Base-by-base conservation (phyloP, 768 basidiomycete species). In the Macrolepiota dolichaula region DNA sequence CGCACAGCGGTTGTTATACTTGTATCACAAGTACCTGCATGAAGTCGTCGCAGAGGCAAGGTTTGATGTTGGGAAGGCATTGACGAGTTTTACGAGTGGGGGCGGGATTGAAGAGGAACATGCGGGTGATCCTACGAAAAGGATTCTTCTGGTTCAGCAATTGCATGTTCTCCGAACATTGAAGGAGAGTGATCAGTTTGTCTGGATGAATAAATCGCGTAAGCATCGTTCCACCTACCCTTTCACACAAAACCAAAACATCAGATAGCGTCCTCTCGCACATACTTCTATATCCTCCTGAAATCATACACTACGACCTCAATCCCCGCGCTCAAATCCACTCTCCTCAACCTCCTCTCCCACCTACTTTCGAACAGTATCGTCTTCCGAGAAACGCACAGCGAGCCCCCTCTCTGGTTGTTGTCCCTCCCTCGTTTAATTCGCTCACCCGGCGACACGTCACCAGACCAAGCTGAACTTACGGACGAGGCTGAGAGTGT, bases 21-120 rank as follows among this genome's bases (percentile, higher is more conserved):
- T 96, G 53, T 98, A 97, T 70, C 92, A 96, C 66, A 79, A 79
- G 24, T 87, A 85, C 62, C 72, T 96, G 29, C 92, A 94, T 0
- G 76, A 81, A 0, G 73, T 93, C 1, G 88, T 91, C 3, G 84
- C 85, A 0, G 94, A 95, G 70, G 85, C 86, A 27, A 79, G 87
- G 53, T 98, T 96, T 66, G 96, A 98, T 71, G 85, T 89, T 38
- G 92, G 92, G 1, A 93, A 93, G 70, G 69, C 96, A 22, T 72
- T 95, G 29, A 77, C 77, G 58, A 75, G 78, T 58, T 76, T 88
- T 65, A 71, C 61, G 5, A 67, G 64, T 3, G 54, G 64, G 51
- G 64, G n/a, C 29, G 47, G 22, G 6, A 42, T 35, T 12, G 60
- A 55, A 3, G 59, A 46, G 11, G 63, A 64, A 19, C 77, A 69